A percentile compares a stretch with the other conserved stretches of the same genome.
Conservation (phyloP, 306 rosid genomes). For the Gynostemma pentaphyllum region DNA sequence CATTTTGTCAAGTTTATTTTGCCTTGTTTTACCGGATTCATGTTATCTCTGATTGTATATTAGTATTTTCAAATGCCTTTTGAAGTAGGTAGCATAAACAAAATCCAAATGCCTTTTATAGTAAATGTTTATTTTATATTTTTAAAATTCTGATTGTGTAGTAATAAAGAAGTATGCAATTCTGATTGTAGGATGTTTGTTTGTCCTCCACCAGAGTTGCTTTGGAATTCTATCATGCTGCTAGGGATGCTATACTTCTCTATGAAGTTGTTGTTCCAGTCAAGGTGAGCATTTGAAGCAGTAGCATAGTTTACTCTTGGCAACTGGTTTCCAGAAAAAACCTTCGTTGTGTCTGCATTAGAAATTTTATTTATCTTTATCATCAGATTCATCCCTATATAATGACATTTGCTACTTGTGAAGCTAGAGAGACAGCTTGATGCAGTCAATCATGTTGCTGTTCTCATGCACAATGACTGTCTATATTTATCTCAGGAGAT, state of each 20-base stretch:
- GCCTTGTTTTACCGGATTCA: background rate
- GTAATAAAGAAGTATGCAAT: conserved; percentile 1
- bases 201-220: conserved; percentile 86
- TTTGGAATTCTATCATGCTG: conserved; percentile 76
- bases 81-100: no score
- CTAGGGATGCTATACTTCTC: conserved; percentile 80
- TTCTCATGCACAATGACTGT: conserved; percentile 89
- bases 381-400: conserved; percentile 9
- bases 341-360: background rate
- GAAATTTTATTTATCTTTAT: background rate
- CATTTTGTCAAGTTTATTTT: background rate
- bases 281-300: conserved; percentile 51
- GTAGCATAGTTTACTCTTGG: background rate
- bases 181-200: conserved; percentile 64
- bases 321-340: background rate
- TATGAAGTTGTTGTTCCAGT: conserved; percentile 92
- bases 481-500: conserved; percentile 81
- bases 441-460: conserved; percentile 74
- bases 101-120: background rate
- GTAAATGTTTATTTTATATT: conserved; percentile 10
- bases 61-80: background rate
- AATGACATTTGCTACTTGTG: conserved; percentile 41
- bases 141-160: background rate
- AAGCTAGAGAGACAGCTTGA: conserved; percentile 97
- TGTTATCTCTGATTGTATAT: background rate